A percentile compares a stretch with the other conserved stretches of the same genome.
Evolutionary conservation across 768 basidiomycete genomes (phyloP).

Genomic region (Coprinellus micaceus): DNA sequence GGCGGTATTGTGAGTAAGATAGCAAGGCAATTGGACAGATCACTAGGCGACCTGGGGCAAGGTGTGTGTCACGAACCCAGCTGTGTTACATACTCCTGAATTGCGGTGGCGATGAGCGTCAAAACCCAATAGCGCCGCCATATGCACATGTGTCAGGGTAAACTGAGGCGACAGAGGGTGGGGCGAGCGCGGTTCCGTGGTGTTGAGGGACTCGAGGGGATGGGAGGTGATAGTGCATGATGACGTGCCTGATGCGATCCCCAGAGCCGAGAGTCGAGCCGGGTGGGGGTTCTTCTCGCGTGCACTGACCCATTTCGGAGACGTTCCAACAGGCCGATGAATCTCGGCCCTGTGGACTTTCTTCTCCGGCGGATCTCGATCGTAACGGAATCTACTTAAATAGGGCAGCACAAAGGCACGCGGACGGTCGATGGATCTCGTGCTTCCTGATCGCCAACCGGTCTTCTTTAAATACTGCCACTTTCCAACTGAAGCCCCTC

Average conservation of each 20-base stretch:
- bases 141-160: background rate
- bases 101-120: background rate
- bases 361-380: slow-evolving; percentile 31
- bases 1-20: slow-evolving; percentile 1
- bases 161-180: background rate
- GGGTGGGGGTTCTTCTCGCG: no score
- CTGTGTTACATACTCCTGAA: background rate
- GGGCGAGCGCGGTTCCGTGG: background rate
- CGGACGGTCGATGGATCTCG: slow-evolving; percentile 39
- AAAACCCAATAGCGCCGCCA: background rate
- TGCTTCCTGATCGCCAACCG: slow-evolving; percentile 53
- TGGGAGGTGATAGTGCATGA: slow-evolving; percentile 7
- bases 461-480: slow-evolving; percentile 38
- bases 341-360: slow-evolving; percentile 38
- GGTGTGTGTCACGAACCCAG: background rate
- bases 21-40: background rate
- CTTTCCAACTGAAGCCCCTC: slow-evolving; percentile 48
- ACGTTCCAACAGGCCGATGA: slow-evolving; percentile 9
- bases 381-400: slow-evolving; percentile 44
- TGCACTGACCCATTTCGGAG: no score
- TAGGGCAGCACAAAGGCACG: slow-evolving; percentile 56
- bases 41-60: slow-evolving; percentile 1
- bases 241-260: slow-evolving; percentile 6
- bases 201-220: slow-evolving; percentile 1
- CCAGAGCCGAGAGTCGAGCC: slow-evolving; percentile 1